Evolutionary conservation across 768 basidiomycete genomes (phyloP).

Genomic region (Podaxis rugospora): DNA sequence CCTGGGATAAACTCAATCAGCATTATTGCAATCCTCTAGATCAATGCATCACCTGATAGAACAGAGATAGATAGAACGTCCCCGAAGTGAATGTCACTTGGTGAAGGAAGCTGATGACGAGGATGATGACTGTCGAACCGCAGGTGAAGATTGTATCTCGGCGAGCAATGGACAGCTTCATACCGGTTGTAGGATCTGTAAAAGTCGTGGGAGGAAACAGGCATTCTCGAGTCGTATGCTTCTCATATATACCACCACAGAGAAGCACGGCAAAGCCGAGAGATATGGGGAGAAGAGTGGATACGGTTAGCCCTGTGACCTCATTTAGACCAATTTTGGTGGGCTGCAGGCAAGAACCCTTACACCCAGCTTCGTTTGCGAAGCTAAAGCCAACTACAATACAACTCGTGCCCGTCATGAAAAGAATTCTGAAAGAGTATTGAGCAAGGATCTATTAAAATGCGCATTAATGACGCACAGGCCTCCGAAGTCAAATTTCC

Average conservation of each 20-base stretch:
- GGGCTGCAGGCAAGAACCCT: constrained; percentile 23
- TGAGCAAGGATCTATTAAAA: constrained; percentile 6
- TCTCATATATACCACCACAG: constrained; percentile 65
- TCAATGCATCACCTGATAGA: constrained; percentile 59
- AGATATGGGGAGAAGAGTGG: constrained; percentile 57
- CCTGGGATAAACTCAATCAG: constrained; percentile 34
- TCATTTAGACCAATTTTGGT: constrained; percentile 14
- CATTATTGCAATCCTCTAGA: constrained; percentile 10
- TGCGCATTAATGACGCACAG: constrained; percentile 47
- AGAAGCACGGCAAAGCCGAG: constrained; percentile 52
- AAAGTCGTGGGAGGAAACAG: constrained; percentile 68
- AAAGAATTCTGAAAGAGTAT: constrained; percentile 47
- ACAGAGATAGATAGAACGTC: constrained; percentile 82
- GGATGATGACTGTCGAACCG: constrained; percentile 48
- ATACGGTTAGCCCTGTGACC: constrained; percentile 54
- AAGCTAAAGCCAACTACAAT: constrained; percentile 81
- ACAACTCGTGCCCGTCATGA: constrained; percentile 70
- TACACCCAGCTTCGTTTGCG: constrained; percentile 65
- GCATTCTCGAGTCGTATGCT: constrained; percentile 59
- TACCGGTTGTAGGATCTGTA: constrained; percentile 56
- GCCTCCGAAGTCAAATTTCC: constrained; percentile 73
- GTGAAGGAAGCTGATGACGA: constrained; percentile 72
- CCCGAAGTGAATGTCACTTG: constrained; percentile 81
- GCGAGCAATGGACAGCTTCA: constrained; percentile 17
- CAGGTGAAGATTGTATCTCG: constrained; percentile 15